Percentiles rank a stretch among this genome's conserved stretches.
phyloP scores from a whole-genome alignment of 2,329 filamentous ascomycete species.

The Tolypocladium ophioglossoides region DNA sequence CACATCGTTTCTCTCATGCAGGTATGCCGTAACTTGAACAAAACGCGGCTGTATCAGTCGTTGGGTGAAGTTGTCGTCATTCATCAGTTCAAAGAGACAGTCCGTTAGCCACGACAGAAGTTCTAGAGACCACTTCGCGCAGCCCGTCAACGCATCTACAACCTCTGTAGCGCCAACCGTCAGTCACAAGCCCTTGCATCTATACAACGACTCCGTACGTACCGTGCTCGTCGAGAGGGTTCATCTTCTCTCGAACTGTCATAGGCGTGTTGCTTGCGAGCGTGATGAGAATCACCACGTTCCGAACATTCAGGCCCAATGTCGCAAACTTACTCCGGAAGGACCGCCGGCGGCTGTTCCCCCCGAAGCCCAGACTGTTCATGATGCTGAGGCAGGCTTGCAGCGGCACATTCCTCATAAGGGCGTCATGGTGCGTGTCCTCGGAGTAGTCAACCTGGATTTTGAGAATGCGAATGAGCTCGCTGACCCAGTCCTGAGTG shows the following conservation, averaged over 20 bases:
- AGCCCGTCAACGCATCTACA: conserved; percentile 60
- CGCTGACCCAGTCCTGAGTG: conserved; percentile 50
- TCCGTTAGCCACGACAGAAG: conserved; percentile 55
- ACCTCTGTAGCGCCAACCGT: conserved; percentile 41
- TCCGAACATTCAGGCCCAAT: conserved; percentile 64
- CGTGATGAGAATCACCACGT: conserved; percentile 55
- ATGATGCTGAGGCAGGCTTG: conserved; percentile 71
- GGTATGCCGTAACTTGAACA: conserved; percentile 36
- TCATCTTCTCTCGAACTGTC: conserved; percentile 43
- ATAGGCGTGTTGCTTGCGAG: conserved; percentile 49
- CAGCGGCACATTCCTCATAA: conserved; percentile 63
- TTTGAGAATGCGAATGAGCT: conserved; percentile 59
- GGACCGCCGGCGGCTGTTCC: conserved; percentile 48
- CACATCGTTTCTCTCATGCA: conserved; percentile 45
- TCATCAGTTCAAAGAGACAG: conserved; percentile 43
- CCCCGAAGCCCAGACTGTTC: conserved; percentile 64
- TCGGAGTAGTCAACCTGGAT: conserved; percentile 74
- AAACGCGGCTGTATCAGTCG: conserved; percentile 38
- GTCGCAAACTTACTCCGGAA: conserved; percentile 66
- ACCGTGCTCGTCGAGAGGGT: conserved; percentile 50
- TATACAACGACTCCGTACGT: conserved; percentile 5
- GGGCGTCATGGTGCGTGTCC: conserved; percentile 58
- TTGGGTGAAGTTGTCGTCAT: conserved; percentile 39
- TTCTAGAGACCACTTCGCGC: conserved; percentile 70
- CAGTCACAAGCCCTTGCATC: background rate